These are phyloP conservation scores for Domatiomyces catenatus DNA, from an alignment of 2,329 filamentous ascomycete species.

Conservation along the genomic window DNA sequence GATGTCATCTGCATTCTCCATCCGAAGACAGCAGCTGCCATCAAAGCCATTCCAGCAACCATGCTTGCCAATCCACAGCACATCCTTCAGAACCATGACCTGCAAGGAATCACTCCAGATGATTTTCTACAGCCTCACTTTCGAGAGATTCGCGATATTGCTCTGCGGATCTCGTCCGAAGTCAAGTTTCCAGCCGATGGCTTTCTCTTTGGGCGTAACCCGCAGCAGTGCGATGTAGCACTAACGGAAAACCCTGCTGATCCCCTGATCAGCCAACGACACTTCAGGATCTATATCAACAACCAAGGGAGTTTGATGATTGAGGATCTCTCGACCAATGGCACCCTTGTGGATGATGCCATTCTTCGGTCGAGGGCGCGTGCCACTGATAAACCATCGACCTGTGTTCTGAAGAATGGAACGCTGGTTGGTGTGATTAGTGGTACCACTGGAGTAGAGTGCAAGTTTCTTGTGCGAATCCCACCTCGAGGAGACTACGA, in stretches of 20 bases:
- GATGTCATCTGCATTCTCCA: conserved; percentile 84
- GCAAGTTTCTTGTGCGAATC: conserved; percentile 74
- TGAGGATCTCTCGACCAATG: conserved; percentile 90
- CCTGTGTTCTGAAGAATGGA: conserved; percentile 55
- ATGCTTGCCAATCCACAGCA: conserved; percentile 40
- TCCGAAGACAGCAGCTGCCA: conserved; percentile 58
- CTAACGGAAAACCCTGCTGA: conserved; percentile 53
- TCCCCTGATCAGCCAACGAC: conserved; percentile 76
- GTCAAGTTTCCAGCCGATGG: conserved; percentile 55
- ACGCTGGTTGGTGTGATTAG: conserved; percentile 54
- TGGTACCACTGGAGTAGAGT: conserved; percentile 40
- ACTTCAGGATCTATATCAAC: conserved; percentile 89
- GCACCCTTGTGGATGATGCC: conserved; percentile 66
- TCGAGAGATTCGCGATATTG: conserved; percentile 43
- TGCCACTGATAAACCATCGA: conserved; percentile 21
- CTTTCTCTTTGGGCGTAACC: conserved; percentile 75
- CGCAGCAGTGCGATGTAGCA: conserved; percentile 53
- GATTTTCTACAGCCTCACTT: conserved; percentile 22
- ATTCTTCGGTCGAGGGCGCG: conserved; percentile 35
- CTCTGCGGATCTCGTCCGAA: conserved; percentile 60
- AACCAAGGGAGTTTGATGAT: conserved; percentile 77
- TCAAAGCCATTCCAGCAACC: conserved; percentile 50
- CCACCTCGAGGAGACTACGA: conserved; percentile 59
- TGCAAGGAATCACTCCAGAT: conserved; percentile 28
- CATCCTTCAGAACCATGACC: conserved; percentile 39